Conservation (phyloP, 2,329 filamentous ascomycete species). For the Xylariales sp. region DNA sequence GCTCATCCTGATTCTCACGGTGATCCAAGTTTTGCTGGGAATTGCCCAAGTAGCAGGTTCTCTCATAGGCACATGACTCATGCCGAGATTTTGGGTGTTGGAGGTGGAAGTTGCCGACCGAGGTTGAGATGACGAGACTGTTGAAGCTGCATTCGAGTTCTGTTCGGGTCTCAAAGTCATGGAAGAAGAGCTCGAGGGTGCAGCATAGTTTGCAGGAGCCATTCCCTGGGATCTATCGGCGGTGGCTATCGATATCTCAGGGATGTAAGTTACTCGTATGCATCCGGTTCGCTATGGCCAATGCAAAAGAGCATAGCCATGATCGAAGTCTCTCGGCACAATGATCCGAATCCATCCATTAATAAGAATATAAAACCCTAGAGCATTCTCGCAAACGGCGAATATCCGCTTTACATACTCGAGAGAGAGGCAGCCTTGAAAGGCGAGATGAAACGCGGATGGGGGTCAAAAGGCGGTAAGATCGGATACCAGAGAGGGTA, state of each 20-base stretch:
- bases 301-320: background rate
- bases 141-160: too few species aligned
- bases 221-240: background rate
- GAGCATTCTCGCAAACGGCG: background rate
- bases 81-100: too few species aligned
- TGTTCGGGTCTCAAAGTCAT: too few species aligned
- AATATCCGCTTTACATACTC: background rate
- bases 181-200: too few species aligned
- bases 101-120: too few species aligned
- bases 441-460: background rate
- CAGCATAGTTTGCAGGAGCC: too few species aligned
- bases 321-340: background rate
- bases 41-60: background rate
- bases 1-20: background rate
- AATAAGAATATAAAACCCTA: background rate
- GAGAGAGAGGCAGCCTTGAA: background rate
- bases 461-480: background rate
- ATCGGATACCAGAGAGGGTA: too few species aligned
- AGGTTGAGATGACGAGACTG: background rate
- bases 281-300: too few species aligned
- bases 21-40: background rate
- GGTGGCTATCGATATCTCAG: background rate
- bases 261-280: background rate
- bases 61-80: too few species aligned
- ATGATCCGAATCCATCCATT: background rate